Base-by-base conservation (phyloP, 1,139 yeast genomes). In the Hyphopichia buzzinii region DNA sequence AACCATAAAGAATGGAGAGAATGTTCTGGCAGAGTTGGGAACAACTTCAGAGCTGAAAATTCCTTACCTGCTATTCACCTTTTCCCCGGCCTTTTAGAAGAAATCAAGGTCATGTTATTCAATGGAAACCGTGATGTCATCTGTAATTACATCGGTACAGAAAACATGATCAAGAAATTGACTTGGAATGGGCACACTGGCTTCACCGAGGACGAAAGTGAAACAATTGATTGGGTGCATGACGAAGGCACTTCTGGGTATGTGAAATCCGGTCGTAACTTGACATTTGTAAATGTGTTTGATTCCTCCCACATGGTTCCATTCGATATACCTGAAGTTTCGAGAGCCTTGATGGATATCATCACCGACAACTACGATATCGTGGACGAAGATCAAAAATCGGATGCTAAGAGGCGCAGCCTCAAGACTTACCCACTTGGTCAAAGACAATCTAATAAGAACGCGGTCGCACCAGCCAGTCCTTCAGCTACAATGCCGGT, bases 251-350 rank as follows among this genome's bases (percentile, higher is more conserved):
- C 48, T 4, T 79, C 75, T 1, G 94, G 94, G 1, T 64, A 64
- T 34, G 57, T 82, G 29, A 63, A 65, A 42, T 55, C 51, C 12
- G 90, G 81, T 38, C 73, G 89, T 43, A 87, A 87, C 50, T 67
- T 92, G 50, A 85, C 96, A 0, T 85, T 83, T 56, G 77, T 87
- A 21, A 78, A 81, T 43, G 78, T 90, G 2, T 79, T 66, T 53
- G 79, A 87, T 49, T 78, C 96, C 0, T 83, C 95, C 4, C 98
- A 92, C 55, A 92, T 92, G 99, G 95, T 90, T 16, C 96, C 98
- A 1, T 84, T 79, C 49, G 97, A 92, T 54, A 62, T 77, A 37
- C 87, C 95, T 1, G 78, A 72, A 31, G 69, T 77, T 23, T 75
- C 90, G 7, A 69, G 89, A 47, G 88, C 90, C 22, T 65, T 92